Conservation (phyloP, 2,329 filamentous ascomycete genomes). For the Apiospora saccharicola region DNA sequence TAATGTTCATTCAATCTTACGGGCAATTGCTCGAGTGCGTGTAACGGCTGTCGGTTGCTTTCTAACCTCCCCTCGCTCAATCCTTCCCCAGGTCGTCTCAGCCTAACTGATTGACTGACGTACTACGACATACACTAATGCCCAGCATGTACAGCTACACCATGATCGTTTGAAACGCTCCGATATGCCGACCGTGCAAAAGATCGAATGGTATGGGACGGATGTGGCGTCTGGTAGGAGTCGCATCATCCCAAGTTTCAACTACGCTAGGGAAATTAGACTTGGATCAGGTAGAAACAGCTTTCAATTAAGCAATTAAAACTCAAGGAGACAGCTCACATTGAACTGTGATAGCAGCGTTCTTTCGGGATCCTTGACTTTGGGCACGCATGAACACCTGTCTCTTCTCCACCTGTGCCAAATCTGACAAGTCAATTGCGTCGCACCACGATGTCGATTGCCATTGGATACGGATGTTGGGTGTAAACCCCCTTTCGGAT, state of each 20-base stretch:
- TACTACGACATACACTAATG: neutral
- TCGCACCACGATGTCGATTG: neutral
- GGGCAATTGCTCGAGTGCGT: too few relatives aligned
- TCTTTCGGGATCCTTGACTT: neutral
- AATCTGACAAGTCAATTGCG: neutral
- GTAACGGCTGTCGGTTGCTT: neutral
- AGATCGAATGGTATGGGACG: neutral
- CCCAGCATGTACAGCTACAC: neutral
- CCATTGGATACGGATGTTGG: neutral
- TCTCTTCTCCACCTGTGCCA: neutral
- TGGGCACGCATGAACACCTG: conserved; percentile 6
- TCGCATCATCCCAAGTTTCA: neutral
- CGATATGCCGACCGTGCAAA: neutral
- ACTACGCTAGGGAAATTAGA: neutral
- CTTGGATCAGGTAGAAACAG: neutral
- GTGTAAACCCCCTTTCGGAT: neutral
- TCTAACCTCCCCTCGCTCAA: neutral
- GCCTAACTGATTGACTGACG: neutral
- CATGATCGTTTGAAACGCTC: neutral
- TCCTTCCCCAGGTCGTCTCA: neutral
- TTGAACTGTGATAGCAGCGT: neutral
- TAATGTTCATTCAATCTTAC: neutral
- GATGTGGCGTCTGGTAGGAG: neutral
- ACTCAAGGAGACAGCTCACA: neutral
- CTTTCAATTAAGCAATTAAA: neutral